Conservation (phyloP, 1,139 yeast species). For the Blastobotrys ciferrii region DNA sequence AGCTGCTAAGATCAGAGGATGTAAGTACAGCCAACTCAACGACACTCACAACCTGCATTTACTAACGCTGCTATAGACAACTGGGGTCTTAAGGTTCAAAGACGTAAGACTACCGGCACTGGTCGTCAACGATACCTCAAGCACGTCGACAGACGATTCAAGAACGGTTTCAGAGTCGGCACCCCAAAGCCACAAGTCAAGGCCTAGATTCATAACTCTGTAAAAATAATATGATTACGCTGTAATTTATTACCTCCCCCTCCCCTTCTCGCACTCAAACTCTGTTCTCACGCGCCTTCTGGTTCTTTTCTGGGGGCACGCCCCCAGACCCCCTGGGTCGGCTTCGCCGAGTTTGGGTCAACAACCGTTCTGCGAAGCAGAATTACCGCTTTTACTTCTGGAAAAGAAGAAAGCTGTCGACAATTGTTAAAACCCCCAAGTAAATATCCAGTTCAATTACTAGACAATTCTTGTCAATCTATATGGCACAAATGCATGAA, state of each 20-base stretch:
- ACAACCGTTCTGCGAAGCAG: too few relatives aligned
- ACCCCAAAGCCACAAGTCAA: constrained; percentile 54
- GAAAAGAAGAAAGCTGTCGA: too few relatives aligned
- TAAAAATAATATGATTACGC: constrained; percentile 6
- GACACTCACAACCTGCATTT: too few relatives aligned
- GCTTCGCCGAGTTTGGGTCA: too few relatives aligned
- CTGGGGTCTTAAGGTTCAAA: constrained; percentile 99
- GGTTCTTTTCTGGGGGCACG: too few relatives aligned
- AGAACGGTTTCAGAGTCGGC: constrained; percentile 97
- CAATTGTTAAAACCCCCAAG: not conserved
- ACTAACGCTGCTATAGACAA: too few relatives aligned
- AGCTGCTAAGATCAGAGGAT: constrained; percentile 76
- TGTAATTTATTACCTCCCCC: constrained; percentile 4
- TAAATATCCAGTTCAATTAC: too few relatives aligned
- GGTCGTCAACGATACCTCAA: constrained; percentile 99
- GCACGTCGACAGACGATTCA: constrained; percentile 95
- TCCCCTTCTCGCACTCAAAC: not conserved
- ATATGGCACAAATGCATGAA: too few relatives aligned
- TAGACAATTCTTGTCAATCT: too few relatives aligned
- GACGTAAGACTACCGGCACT: constrained; percentile 99
- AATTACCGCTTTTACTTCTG: too few relatives aligned
- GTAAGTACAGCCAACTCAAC: constrained; percentile 12
- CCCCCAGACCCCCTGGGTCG: too few relatives aligned
- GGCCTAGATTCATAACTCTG: constrained; percentile 24
- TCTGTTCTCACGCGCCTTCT: not conserved